Percentiles rank a stretch among this genome's conserved stretches.
These are phyloP conservation scores for Helichrysum umbraculigerum DNA, from an alignment of 129 eudicot species.

Conservation along the genomic window DNA sequence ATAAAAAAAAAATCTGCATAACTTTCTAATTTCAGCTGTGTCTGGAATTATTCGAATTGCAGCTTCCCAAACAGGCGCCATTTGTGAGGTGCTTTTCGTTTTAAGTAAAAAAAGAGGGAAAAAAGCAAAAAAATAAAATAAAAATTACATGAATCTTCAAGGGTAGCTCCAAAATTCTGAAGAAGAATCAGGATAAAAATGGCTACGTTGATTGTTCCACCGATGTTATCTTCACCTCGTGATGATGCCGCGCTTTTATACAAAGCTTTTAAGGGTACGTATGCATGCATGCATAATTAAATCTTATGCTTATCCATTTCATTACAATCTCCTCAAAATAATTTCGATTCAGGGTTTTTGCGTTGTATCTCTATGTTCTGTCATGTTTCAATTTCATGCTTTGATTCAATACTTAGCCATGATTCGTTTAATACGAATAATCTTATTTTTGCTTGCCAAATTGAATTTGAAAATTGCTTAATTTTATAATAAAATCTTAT, in stretches of 20 bases:
- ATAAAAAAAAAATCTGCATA: no score
- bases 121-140: not conserved
- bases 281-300: slow-evolving; percentile 1
- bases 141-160: not conserved
- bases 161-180: not conserved
- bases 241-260: slow-evolving; percentile 64
- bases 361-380: no score
- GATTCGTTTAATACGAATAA: no score
- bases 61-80: not conserved
- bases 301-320: not conserved
- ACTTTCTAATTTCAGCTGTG: no score
- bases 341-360: no score
- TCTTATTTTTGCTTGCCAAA: no score
- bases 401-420: no score
- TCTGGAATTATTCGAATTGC: not conserved
- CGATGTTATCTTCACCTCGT: slow-evolving; percentile 55
- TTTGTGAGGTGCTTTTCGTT: slow-evolving; percentile 4
- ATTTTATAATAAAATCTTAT: no score
- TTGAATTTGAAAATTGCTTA: no score
- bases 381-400: no score
- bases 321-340: not conserved
- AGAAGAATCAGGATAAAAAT: slow-evolving; percentile 30
- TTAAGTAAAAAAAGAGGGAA: not conserved
- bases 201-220: slow-evolving; percentile 64
- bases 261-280: slow-evolving; percentile 71